Evolutionary conservation across 768 basidiomycete genomes (phyloP).

Genomic region (Nevesoporus exiguus): DNA sequence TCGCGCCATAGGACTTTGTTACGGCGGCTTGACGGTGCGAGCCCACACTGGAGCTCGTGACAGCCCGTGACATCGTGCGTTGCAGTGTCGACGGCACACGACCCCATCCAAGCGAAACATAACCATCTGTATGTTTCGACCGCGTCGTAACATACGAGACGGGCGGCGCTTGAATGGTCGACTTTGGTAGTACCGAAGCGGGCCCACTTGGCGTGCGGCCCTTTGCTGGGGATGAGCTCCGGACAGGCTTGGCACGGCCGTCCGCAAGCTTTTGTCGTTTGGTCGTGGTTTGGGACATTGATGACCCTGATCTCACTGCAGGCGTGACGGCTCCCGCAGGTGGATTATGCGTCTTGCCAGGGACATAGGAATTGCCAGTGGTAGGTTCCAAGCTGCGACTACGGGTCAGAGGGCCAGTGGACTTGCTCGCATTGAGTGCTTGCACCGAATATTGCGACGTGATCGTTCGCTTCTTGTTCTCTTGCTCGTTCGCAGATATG

Average conservation of each 20-base stretch:
- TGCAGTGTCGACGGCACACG: slow-evolving; percentile 35
- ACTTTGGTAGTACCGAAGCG: slow-evolving; percentile 14
- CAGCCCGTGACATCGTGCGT: slow-evolving; percentile 26
- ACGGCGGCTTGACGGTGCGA: slow-evolving; percentile 8
- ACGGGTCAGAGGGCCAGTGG: slow-evolving; percentile 17
- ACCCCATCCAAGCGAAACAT: slow-evolving; percentile 31
- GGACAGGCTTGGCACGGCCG: slow-evolving; percentile 20
- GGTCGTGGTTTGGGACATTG: slow-evolving; percentile 45
- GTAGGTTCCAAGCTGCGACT: slow-evolving; percentile 30
- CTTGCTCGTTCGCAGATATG: slow-evolving; percentile 70
- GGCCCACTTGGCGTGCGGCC: slow-evolving; percentile 27
- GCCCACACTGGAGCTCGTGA: slow-evolving; percentile 7
- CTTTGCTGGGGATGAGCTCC: slow-evolving; percentile 26
- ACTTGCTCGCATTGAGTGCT: slow-evolving; percentile 22
- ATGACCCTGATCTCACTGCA: slow-evolving; percentile 49
- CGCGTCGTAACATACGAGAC: slow-evolving; percentile 21
- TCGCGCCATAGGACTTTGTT: slow-evolving; percentile 14
- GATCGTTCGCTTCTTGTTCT: slow-evolving; percentile 61
- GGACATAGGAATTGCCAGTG: slow-evolving; percentile 21
- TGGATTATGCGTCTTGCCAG: slow-evolving; percentile 30
- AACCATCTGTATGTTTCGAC: slow-evolving; percentile 28
- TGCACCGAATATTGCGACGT: slow-evolving; percentile 34
- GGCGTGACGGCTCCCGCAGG: slow-evolving; percentile 49
- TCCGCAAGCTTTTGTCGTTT: slow-evolving; percentile 62
- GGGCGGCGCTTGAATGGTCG: background rate